A percentile compares a stretch with the other conserved stretches of the same genome.
Evolutionary conservation across 108 stramenopile genomes (phyloP).

Genomic region (Cyclotella atomus): DNA sequence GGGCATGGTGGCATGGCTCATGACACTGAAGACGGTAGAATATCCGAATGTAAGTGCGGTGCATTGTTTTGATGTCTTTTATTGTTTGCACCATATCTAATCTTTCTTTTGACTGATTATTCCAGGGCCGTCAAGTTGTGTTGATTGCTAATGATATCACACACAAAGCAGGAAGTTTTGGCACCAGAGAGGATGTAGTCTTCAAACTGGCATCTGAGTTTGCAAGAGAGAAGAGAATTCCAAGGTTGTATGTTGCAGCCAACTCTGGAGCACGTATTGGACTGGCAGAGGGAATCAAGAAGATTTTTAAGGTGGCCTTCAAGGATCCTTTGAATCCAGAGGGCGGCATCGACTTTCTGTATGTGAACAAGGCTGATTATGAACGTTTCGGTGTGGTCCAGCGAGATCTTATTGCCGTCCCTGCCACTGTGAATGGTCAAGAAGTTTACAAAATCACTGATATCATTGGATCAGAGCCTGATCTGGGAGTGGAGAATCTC

Average conservation of each 20-base stretch:
- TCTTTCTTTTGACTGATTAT: background rate
- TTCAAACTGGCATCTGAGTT: constrained; percentile 95
- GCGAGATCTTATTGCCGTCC: constrained; percentile 51
- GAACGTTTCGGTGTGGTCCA: constrained; percentile 54
- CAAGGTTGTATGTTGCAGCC: constrained; percentile 95
- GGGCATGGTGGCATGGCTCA: constrained; percentile 99
- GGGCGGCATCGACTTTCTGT: constrained; percentile 96
- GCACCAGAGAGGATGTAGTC: constrained; percentile 97
- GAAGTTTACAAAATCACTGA: constrained; percentile 80
- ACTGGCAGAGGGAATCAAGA: constrained; percentile 95
- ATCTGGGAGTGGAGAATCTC: constrained; percentile 99
- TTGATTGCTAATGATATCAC: constrained; percentile 99
- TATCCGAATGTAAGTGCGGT: constrained; percentile 83
- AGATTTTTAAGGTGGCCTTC: constrained; percentile 94
- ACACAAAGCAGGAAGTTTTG: constrained; percentile 97
- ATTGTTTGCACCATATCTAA: no score
- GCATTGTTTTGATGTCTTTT: background rate
- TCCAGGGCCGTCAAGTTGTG: constrained; percentile 90
- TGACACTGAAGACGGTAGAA: constrained; percentile 95
- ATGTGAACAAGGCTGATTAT: constrained; percentile 91
- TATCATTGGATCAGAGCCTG: constrained; percentile 96
- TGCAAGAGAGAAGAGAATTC: constrained; percentile 89
- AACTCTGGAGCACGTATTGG: constrained; percentile 96
- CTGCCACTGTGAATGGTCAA: constrained; percentile 59
- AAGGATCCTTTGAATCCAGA: constrained; percentile 92